phyloP scores from a whole-genome alignment of 2,329 filamentous ascomycete genomes.

The Aspergillus pseudonomiae region DNA sequence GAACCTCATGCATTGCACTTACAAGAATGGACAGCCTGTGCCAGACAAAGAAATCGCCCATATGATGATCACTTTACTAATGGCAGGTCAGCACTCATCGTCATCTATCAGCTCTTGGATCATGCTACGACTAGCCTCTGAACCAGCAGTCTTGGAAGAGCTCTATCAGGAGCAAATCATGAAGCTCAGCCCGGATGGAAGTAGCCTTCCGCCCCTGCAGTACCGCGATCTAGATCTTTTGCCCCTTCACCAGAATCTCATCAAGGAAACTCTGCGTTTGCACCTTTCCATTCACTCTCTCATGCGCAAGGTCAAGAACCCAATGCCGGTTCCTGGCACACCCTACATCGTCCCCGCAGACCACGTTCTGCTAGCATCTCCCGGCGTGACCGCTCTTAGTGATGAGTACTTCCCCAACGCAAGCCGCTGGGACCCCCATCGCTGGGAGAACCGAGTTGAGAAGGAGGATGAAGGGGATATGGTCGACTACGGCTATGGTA shows the following conservation, averaged over 20 bases:
- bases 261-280: conserved; percentile 72
- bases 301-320: conserved; percentile 71
- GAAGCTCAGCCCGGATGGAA: conserved; percentile 46
- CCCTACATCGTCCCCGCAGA: conserved; percentile 75
- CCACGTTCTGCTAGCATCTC: conserved; percentile 79
- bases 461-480: conserved; percentile 55
- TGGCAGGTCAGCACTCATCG: conserved; percentile 82
- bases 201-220: conserved; percentile 57
- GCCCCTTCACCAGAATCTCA: conserved; percentile 63
- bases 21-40: conserved; percentile 71
- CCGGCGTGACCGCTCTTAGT: conserved; percentile 65
- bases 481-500: conserved; percentile 64
- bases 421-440: conserved; percentile 63
- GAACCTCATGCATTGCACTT: conserved; percentile 75
- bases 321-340: conserved; percentile 57
- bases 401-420: conserved; percentile 65
- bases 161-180: conserved; percentile 68
- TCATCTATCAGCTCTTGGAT: conserved; percentile 79
- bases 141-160: conserved; percentile 70
- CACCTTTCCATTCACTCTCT: conserved; percentile 75
- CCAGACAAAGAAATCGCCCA: conserved; percentile 78
- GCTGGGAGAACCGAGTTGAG: conserved; percentile 55
- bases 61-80: conserved; percentile 84
- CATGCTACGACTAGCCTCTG: conserved; percentile 70
- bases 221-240: conserved; percentile 64